A percentile compares a stretch with the other conserved stretches of the same genome.
These are phyloP conservation scores for Elymus sibiricus DNA, from an alignment of 176 grass and related monocot genomes.

Conservation along the genomic window DNA sequence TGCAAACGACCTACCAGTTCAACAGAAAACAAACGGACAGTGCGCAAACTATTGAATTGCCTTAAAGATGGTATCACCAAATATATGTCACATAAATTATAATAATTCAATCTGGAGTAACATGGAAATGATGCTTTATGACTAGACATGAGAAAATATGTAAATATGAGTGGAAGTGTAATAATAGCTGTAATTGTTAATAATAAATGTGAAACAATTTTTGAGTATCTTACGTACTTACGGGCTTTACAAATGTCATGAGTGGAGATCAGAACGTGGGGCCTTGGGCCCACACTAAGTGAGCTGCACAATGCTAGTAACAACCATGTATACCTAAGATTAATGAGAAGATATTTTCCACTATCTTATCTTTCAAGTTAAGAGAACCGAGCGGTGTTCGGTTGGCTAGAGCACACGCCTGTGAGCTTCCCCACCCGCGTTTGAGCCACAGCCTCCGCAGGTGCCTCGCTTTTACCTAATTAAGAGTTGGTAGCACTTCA, in stretches of 20 bases:
- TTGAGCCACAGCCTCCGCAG: not conserved
- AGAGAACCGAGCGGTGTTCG: not conserved
- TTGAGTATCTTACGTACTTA: not conserved
- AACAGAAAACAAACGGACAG: not conserved
- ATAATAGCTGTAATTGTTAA: not conserved
- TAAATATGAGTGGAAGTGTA: not conserved
- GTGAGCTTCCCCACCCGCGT: not conserved
- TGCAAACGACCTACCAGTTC: not conserved
- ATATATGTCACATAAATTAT: not conserved
- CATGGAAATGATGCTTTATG: not conserved
- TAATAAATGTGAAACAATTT: not conserved
- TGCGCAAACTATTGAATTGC: not conserved
- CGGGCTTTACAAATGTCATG: not conserved
- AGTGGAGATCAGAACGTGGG: not conserved
- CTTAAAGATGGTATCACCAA: not conserved
- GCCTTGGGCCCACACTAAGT: not conserved
- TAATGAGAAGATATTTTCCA: not conserved
- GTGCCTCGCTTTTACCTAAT: not conserved
- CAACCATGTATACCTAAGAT: not conserved
- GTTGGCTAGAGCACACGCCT: not conserved
- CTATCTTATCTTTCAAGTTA: not conserved
- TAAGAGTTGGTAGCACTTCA: not conserved
- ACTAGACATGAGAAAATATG: not conserved
- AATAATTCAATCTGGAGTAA: slow-evolving; percentile 5
- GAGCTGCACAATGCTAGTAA: not conserved